These are phyloP conservation scores for Lichina pygmaea DNA, from an alignment of 495 filamentous ascomycete genomes.

Conservation along the genomic window DNA sequence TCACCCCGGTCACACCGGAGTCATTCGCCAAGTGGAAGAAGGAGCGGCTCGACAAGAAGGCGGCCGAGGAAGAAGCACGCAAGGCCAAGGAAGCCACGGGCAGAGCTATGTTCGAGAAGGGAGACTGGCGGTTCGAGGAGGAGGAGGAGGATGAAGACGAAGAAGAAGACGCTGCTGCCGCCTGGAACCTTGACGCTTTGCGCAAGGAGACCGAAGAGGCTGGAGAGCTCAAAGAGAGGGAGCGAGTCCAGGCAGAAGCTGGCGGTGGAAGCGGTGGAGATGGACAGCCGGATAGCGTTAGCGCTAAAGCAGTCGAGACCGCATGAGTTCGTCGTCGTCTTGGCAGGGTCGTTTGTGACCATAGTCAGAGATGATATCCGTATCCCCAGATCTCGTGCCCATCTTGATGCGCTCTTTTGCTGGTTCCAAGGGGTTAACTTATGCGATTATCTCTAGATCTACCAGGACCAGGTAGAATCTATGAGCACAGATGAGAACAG, in stretches of 20 bases:
- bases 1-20: conserved; percentile 84
- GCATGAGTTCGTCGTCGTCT: too few species aligned
- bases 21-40: conserved; percentile 90
- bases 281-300: background rate
- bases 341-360: too few species aligned
- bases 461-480: too few species aligned
- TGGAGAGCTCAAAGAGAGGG: conserved; percentile 32
- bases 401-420: too few species aligned
- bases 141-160: conserved; percentile 30
- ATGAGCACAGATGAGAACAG: too few species aligned
- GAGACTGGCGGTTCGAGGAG: conserved; percentile 58
- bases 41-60: conserved; percentile 81
- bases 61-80: conserved; percentile 63
- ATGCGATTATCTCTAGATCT: too few species aligned
- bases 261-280: background rate
- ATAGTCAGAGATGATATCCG: too few species aligned
- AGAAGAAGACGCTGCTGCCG: conserved; percentile 22
- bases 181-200: conserved; percentile 55
- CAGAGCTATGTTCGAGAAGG: conserved; percentile 81
- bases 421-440: too few species aligned
- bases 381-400: too few species aligned
- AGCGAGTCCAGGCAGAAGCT: conserved; percentile 14
- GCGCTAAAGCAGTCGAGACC: too few species aligned
- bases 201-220: conserved; percentile 21
- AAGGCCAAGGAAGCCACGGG: conserved; percentile 88